Percentiles rank a stretch among this genome's conserved stretches.
These are phyloP conservation scores for Tetrapyrgos nigripes DNA, from an alignment of 1,284 basidiomycete genomes.

Conservation along the genomic window DNA sequence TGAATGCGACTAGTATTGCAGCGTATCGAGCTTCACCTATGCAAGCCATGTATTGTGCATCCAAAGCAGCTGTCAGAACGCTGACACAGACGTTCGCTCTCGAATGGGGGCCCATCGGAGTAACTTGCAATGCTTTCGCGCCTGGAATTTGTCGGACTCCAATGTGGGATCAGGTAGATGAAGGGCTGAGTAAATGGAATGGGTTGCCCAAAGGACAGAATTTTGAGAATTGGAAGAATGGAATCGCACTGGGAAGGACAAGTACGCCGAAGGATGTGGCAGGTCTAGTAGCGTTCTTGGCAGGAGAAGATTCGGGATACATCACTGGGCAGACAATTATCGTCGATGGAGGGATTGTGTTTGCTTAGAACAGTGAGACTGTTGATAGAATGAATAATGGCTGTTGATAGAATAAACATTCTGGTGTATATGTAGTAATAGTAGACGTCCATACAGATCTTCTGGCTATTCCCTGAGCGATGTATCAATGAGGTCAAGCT, in stretches of 20 bases:
- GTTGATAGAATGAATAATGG: neutral
- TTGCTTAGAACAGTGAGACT: neutral
- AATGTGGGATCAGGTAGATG: constrained; percentile 19
- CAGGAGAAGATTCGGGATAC: constrained; percentile 16
- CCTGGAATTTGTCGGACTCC: constrained; percentile 16
- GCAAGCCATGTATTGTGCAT: constrained; percentile 14
- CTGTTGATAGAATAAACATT: neutral
- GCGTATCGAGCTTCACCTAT: constrained; percentile 6
- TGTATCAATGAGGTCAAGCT: constrained; percentile 9
- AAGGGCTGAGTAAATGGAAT: constrained; percentile 8
- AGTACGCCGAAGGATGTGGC: constrained; percentile 16
- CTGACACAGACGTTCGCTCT: constrained; percentile 17
- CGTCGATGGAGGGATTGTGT: constrained; percentile 17
- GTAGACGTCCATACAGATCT: neutral
- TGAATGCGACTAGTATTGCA: constrained; percentile 18
- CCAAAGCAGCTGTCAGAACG: constrained; percentile 19
- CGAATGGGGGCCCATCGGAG: constrained; percentile 12
- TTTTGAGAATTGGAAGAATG: constrained; percentile 4
- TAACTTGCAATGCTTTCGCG: constrained; percentile 20
- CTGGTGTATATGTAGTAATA: neutral
- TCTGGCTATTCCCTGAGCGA: neutral
- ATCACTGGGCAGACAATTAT: constrained; percentile 19
- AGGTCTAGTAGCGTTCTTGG: constrained; percentile 18
- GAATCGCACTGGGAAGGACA: constrained; percentile 12
- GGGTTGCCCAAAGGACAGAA: constrained; percentile 13